Evolutionary conservation across 176 grass and related monocot genomes (phyloP).

Genomic region (Elaeis guineensis): DNA sequence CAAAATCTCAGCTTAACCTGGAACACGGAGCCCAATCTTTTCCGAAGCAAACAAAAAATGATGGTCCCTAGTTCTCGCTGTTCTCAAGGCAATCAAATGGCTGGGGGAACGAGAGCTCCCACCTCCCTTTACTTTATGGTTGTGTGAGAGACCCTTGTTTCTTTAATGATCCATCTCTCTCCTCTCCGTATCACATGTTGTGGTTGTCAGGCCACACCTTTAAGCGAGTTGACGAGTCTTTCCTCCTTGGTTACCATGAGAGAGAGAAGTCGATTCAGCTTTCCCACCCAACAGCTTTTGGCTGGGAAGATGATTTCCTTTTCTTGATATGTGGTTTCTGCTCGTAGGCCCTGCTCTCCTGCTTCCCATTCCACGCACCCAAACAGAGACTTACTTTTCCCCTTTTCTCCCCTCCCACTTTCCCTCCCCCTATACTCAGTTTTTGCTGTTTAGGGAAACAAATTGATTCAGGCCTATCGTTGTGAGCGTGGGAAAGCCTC

Average conservation of each 20-base stretch:
- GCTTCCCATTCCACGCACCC: not conserved
- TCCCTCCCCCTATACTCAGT: too few species aligned
- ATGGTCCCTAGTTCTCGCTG: not conserved
- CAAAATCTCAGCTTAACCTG: not conserved
- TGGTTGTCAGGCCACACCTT: not conserved
- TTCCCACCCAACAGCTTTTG: not conserved
- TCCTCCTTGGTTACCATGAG: not conserved
- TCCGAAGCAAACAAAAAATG: not conserved
- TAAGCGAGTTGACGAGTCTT: constrained; percentile 3
- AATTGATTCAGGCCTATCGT: not conserved
- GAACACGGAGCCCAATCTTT: not conserved
- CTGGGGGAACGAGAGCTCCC: not conserved
- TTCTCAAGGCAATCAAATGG: not conserved
- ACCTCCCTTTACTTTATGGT: not conserved
- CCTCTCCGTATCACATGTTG: constrained; percentile 2
- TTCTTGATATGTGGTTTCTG: not conserved
- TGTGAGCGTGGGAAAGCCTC: not conserved
- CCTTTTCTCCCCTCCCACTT: not conserved
- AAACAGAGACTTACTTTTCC: not conserved
- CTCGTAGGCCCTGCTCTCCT: not conserved
- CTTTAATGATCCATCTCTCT: not conserved
- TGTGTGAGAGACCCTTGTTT: not conserved
- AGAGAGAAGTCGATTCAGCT: not conserved
- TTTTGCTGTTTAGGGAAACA: constrained; percentile 6
- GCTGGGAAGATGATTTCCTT: not conserved